Base-by-base conservation (phyloP, 2,329 filamentous ascomycete genomes). In the Fusarium nelsonii region DNA sequence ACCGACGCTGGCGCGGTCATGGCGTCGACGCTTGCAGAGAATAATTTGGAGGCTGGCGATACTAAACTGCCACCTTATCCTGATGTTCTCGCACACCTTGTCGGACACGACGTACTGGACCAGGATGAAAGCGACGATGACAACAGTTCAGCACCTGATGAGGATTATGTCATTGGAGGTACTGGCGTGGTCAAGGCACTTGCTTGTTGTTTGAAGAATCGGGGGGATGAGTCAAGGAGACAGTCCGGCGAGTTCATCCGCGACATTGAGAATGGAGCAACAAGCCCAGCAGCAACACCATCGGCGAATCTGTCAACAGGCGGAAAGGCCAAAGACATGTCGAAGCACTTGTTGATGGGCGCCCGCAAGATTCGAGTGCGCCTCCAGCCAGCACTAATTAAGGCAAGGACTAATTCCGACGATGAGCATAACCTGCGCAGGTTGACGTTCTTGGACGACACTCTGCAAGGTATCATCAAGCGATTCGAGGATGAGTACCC, bases 401-500 rank as follows among this genome's bases (percentile, higher is more conserved):
- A 91, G 78, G 95, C 87, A 5, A 83, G 92, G 81, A 87, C 90
- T 45, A 86, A 87, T 68, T 84, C 87, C 39, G 88, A 85, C 18
- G 91, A 96, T 76, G 91, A 94, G 72, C 84, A 89, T 70, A 92
- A 91, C 70, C 92, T 97, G 77, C 88, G 94, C 89, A 87, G 85
- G 89, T 87, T 98, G 20, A 84, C 91, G 43, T 97, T 97, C 86
- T 87, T 99, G 32, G 94, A 97, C 74, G 85, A 91, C 64, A 98
- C 96, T 0, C 85, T 99, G 11, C 87, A 94, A 74, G 91, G 91
- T 70, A 97, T 98, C 81, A 98, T 98, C 75, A 90, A 93, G 77
- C 91, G 96, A 30, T 99, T 98, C 77, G 96, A 98, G 78, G 92
- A 97, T 77, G 95, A 98, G 79, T 98, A 94, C 74, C 96, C 96